A percentile compares a stretch with the other conserved stretches of the same genome.
Conservation (phyloP, 768 basidiomycete genomes). For the Boletus rufocinnamomeus region DNA sequence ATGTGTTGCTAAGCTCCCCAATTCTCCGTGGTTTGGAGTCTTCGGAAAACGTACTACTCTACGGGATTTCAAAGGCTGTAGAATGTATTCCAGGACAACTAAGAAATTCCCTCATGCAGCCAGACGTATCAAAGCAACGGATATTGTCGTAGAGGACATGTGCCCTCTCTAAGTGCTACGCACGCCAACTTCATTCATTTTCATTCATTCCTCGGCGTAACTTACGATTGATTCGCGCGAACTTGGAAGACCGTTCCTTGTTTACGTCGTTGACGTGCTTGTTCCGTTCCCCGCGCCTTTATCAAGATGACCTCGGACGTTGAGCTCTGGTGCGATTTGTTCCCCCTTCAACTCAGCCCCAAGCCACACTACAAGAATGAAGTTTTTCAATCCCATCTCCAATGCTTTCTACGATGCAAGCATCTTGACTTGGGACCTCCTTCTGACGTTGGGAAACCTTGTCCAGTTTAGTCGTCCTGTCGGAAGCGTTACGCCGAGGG, state of each 20-base stretch:
- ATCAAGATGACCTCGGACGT: neutral
- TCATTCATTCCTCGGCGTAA: neutral
- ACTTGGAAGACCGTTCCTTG: neutral
- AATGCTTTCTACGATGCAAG: slow-evolving; percentile 1
- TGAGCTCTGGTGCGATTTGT: neutral
- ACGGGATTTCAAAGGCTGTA: neutral
- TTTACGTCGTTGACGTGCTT: neutral
- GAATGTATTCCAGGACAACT: neutral
- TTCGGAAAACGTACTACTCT: neutral
- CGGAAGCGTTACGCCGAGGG: slow-evolving; percentile 55
- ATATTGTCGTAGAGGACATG: too few species aligned
- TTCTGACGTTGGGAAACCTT: slow-evolving; percentile 18
- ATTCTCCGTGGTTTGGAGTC: neutral
- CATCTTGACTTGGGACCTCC: slow-evolving; percentile 15
- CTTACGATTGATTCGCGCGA: neutral
- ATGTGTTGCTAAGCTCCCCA: neutral
- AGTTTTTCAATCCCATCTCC: slow-evolving; percentile 10
- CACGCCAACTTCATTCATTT: neutral
- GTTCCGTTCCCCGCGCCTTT: slow-evolving; percentile 1
- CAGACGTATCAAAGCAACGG: neutral
- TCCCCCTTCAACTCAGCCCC: neutral
- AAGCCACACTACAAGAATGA: slow-evolving; percentile 3
- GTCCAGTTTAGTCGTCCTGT: slow-evolving; percentile 33
- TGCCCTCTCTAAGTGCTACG: neutral
- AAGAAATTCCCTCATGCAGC: neutral